Evolutionary conservation across 2,329 filamentous ascomycete genomes (phyloP).

Genomic region (Xylaria sp.): DNA sequence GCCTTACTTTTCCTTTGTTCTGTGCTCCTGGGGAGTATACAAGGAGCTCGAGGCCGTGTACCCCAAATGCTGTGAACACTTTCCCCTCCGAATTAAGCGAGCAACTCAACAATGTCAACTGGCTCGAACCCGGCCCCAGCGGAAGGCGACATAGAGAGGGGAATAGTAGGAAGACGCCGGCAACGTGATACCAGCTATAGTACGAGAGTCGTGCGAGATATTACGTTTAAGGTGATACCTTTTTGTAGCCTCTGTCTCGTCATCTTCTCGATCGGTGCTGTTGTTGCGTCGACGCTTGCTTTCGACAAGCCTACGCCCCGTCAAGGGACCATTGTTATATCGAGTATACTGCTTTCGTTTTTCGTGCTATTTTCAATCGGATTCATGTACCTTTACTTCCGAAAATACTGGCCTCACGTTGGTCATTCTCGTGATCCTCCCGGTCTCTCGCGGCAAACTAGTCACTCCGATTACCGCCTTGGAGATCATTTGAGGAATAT

Average conservation of each 20-base stretch:
- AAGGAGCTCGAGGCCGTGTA: slow-evolving; percentile 6
- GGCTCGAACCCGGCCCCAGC: slow-evolving; percentile 10
- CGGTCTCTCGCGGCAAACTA: background rate
- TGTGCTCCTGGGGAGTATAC: slow-evolving; percentile 6
- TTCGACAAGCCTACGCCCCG: slow-evolving; percentile 39
- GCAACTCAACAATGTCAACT: slow-evolving; percentile 34
- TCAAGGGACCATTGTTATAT: slow-evolving; percentile 38
- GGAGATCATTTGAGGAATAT: background rate
- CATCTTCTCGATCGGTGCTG: slow-evolving; percentile 40
- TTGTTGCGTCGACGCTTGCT: slow-evolving; percentile 39
- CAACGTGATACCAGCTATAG: background rate
- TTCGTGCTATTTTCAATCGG: slow-evolving; percentile 41
- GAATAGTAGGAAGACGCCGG: slow-evolving; percentile 14
- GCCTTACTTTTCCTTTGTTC: slow-evolving; percentile 20
- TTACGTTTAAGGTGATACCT: slow-evolving; percentile 44
- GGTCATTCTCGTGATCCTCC: background rate
- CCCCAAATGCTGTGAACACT: background rate
- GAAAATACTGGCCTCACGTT: slow-evolving; percentile 29
- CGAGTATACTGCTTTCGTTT: slow-evolving; percentile 35
- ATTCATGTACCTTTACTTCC: slow-evolving; percentile 32
- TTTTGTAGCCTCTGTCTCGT: slow-evolving; percentile 37
- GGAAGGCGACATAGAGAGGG: slow-evolving; percentile 36
- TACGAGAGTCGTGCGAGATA: slow-evolving; percentile 36
- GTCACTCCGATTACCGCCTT: too few species aligned
- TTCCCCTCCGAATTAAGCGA: background rate